phyloP scores from a whole-genome alignment of 2,329 filamentous ascomycete species.

The Epichloe festucae region DNA sequence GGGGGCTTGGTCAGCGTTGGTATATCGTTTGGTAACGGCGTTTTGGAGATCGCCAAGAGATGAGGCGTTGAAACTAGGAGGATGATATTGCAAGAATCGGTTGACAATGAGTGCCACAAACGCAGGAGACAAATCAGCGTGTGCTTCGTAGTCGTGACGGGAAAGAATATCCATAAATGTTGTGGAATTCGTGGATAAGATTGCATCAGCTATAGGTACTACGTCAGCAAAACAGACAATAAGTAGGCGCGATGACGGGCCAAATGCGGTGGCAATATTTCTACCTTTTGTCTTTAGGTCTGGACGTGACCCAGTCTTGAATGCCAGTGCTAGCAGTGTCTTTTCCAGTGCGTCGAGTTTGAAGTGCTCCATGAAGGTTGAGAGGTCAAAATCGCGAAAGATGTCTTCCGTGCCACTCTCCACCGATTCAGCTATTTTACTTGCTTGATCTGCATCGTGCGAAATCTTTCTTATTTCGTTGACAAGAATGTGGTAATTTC shows the following conservation, averaged over 20 bases:
- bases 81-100: constrained; percentile 75
- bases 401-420: constrained; percentile 84
- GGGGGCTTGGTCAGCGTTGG: constrained; percentile 47
- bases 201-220: constrained; percentile 61
- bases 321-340: constrained; percentile 75
- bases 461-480: constrained; percentile 79
- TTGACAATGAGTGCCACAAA: constrained; percentile 75
- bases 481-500: constrained; percentile 71
- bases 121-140: constrained; percentile 51
- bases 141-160: constrained; percentile 46
- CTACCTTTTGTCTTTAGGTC: constrained; percentile 85
- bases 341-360: constrained; percentile 81
- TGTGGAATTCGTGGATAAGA: constrained; percentile 66
- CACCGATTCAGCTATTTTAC: constrained; percentile 86
- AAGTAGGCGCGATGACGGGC: background rate
- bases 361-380: constrained; percentile 91
- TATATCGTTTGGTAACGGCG: constrained; percentile 56
- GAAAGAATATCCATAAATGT: constrained; percentile 68
- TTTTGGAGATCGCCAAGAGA: constrained; percentile 56
- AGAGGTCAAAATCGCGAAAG: constrained; percentile 93
- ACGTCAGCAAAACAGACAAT: constrained; percentile 10
- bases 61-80: constrained; percentile 69
- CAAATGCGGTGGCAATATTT: constrained; percentile 10
- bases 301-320: constrained; percentile 66
- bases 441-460: constrained; percentile 67